Evolutionary conservation across 2,329 filamentous ascomycete species (phyloP), one percentile per base, ranked within the genome.

Genomic region (Pseudogymnoascus sp.): DNA sequence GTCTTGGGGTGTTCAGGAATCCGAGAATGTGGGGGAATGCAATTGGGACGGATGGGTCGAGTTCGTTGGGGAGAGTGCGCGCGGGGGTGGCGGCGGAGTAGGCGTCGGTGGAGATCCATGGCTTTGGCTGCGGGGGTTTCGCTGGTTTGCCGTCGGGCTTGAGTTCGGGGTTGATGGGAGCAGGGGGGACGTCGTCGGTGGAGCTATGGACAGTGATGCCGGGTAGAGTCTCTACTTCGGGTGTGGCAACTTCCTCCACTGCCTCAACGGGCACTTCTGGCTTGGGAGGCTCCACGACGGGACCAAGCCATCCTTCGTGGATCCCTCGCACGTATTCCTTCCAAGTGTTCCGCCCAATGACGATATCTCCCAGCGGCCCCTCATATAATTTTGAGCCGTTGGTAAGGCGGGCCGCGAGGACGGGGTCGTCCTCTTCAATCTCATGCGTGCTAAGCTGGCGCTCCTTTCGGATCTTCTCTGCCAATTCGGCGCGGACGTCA

Each of bases 301-400:
- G 92, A 0, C 94, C 93, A 22, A 99, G 77, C 93, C 94, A 99
- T 61, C 94, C 94, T 75, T 99, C 94, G 72, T 99, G 94, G 66
- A 97, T 72, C 50, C 94, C 94, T 62, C 92, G 83, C 22, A 97
- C 79, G 73, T 97, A 99, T 75, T 99, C 94, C 76, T 97, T 99
- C 94, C 94, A 99, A 8, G 93, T 87, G 72, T 97, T 89, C 61
- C 93, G 80, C 11, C 94, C 94, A 68, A 99, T 85, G 16, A 97
- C 86, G 59, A 99, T 81, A 71, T 97, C 93, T 47, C 94, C 94
- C 65, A 83, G 82, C 20, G 88, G 79, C 8, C 90, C 92, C 3
- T 86, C 79, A 70, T 88, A 93, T 35, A 90, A 85, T 25, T 78
- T 79, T 8, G 93, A 83, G 6, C 87, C 87, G 63, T 86, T 85